Conservation (phyloP, 73 alveolate genomes). For the Paramecium pentaurelia region DNA sequence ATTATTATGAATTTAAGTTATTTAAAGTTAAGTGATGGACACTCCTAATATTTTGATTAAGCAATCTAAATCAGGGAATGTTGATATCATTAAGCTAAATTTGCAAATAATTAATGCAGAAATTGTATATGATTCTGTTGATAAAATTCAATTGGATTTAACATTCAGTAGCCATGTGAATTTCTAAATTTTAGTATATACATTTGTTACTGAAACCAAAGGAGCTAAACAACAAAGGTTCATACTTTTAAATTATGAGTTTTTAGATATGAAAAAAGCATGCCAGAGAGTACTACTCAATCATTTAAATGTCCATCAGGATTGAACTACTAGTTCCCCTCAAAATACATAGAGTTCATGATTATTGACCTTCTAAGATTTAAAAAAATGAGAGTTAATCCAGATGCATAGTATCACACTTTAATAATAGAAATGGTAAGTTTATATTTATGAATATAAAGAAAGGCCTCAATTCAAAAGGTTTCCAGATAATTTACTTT, state of each 20-base stretch:
- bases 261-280: slow-evolving; percentile 1
- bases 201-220: neutral
- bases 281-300: neutral
- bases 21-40: neutral
- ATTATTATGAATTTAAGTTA: neutral
- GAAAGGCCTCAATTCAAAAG: neutral
- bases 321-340: neutral
- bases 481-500: neutral
- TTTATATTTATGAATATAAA: neutral
- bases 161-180: neutral
- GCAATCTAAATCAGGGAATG: neutral
- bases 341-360: slow-evolving; percentile 17
- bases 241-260: neutral
- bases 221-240: neutral
- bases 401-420: neutral
- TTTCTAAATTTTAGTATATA: neutral
- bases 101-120: slow-evolving; percentile 9
- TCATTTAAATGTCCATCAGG: neutral
- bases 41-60: neutral
- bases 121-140: neutral
- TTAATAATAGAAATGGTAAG: slow-evolving; percentile 14
- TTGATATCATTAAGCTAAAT: neutral
- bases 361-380: slow-evolving; percentile 6
- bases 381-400: neutral
- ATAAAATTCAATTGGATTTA: neutral